Evolutionary conservation across 495 filamentous ascomycete genomes (phyloP), one percentile per base, ranked within the genome.

Genomic region (Pyrenula aspistea): DNA sequence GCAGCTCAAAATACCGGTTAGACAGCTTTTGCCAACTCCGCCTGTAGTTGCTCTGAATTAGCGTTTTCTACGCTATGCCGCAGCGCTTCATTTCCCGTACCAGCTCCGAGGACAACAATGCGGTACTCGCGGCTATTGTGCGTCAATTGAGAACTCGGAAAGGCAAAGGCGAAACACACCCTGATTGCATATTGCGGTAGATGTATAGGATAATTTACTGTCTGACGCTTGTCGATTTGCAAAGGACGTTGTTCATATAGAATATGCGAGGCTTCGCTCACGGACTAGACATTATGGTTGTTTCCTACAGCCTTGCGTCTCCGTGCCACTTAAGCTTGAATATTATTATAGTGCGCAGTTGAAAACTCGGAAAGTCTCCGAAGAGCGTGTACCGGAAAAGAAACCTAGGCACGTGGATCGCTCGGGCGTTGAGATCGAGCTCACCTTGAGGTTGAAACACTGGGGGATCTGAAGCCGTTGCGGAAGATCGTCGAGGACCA

Each of bases 21-120:
- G 78, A 77, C 93, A 97, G 68, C 90, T 95, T 74, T 98, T 98
- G 57, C 93, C 93, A 60, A 98, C 93, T 65, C 93, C 93, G 70
- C 93, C 91, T 94, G 63, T 60, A 67, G 31, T 4, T 8, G 15
- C 59, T 52, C 36, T 51, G 60, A 64, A 62, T 66, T 49, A 53
- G 22, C 36, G 48, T 25, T 21, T 52, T 36, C 50, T 19, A 58
- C 60, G 57, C 62, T 60, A n/a, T 42, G 56, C 51, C 51, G 25
- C 15, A 21, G n/a, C 53, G 25, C 59, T 58, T 24, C 47, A 25
- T 36, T 53, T 50, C 56, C 58, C 83, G 66, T 71, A 89, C 87
- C 89, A 69, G 90, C 86, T 65, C 90, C 90, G 61, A 96, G 73
- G 53, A 96, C 89, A 61, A 95, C 90, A 68, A 95, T 91, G 64